Base-by-base conservation (phyloP, 805 yeast genomes). In the Ogataea dorogensis region DNA sequence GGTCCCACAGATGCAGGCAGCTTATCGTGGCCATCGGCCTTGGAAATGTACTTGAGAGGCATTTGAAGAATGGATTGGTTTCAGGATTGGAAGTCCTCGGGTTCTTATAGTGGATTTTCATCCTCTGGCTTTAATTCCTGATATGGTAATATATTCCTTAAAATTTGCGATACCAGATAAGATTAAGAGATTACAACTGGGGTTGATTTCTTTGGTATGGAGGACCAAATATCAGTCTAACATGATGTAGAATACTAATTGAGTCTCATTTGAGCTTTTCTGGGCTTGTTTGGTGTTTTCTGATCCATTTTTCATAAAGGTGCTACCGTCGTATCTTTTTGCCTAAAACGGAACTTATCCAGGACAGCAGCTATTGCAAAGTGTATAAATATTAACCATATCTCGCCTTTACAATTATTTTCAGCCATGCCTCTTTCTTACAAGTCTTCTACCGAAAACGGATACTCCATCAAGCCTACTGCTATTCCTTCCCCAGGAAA, bases 401-500 rank as follows among this genome's bases (percentile, higher is more conserved):
- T 6, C 5, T 24, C 21, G 19, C 25, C 9, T 10, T 3, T 14
- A 31, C 16, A 17, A 19, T 21, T 47, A 70, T 54, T n/a, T n/a
- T n/a, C n/a, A n/a, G n/a, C n/a, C 52, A 75, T 75, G 77, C 78
- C 81, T 54, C 67, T 78, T 70, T 53, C 53, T 57, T 70, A 75
- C 65, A 67, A 67, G 50, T 73, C 81, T 58, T 56, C 66, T 20
- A 70, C 66, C 31, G 76, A 74, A 53, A 53, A 50, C 36, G 79
- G 75, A 33, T 71, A 63, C 60, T 70, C 65, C 13, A 64, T 70
- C 43, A 69, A 65, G 58, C 83, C 81, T 49, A 75, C 81, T 28
- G 68, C 67, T 25, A 72, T 80, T 43, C 77, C 81, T 39, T 68
- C 81, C 38, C 79, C 80, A 59, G 81, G 81, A 42, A 74, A 70